Evolutionary conservation across 2,329 filamentous ascomycete species (phyloP), one percentile per base, ranked within the genome.

Genomic region (Aspergillus tubingensis): DNA sequence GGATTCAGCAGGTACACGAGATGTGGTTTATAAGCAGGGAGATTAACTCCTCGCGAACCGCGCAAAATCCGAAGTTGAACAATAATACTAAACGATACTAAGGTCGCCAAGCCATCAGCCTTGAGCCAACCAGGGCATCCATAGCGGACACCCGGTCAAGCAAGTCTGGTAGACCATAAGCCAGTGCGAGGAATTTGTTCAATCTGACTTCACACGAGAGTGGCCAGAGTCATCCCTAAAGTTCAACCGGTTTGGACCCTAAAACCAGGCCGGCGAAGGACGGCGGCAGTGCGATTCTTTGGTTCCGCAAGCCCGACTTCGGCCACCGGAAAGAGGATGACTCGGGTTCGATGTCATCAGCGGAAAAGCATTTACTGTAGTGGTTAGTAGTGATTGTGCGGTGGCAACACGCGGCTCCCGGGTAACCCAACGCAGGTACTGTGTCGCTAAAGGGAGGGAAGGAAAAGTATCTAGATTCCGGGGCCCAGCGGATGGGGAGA

Each of bases 301-400:
- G 32, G 36, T 58, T 51, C 55, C 55, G 30, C 51, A 47, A 47
- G 59, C 56, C 62, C 62, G 62, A 64, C 49, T 57, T 66, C 65
- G 65, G 65, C 56, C 39, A 44, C n/a, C 39, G 38, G 55, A 32
- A 57, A 55, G 30, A 32, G 54, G 41, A 44, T 44, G 61, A 54
- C 38, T 61, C 57, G 58, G 61, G 32, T 21, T 58, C 53, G 56
- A 61, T 63, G 60, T 59, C 56, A 64, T 65, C 21, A 38, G 32
- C 55, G 36, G 43, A 56, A 57, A 60, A 27, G 49, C 17, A 17
- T 6, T 36, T 36, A 36, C 32, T 36, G 32, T 36, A 36, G 32
- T 36, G 11, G 32, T 36, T 13, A 36, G 32, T 36, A 13, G 32
- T 36, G 27, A 30, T 32, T 41, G 15, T 53, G 52, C 23, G 38